Conservation (phyloP, 2,329 filamentous ascomycete genomes). For the Tolypocladium cylindrosporum region DNA sequence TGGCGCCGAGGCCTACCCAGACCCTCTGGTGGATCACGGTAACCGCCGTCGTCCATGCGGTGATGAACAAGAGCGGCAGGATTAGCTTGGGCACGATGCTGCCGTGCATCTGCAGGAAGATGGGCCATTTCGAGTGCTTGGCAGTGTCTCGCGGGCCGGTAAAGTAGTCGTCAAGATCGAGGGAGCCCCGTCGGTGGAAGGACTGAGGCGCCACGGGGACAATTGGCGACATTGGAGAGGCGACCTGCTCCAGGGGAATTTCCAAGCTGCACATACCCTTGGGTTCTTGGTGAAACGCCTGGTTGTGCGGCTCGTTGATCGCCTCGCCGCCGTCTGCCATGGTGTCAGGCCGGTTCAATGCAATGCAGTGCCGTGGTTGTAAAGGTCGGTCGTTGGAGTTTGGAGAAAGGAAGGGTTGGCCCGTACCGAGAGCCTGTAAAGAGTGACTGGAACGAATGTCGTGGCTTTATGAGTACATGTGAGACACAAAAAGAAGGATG, state of each 20-base stretch:
- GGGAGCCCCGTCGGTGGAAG: conserved; percentile 19
- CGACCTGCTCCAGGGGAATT: not conserved
- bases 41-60: conserved; percentile 55
- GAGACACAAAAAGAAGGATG: not conserved
- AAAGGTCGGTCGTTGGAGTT: not conserved
- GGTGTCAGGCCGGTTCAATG: not conserved
- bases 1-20: conserved; percentile 19
- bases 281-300: not conserved
- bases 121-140: conserved; percentile 67
- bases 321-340: not conserved
- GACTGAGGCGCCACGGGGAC: not conserved
- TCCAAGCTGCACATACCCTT: not conserved
- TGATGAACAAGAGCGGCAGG: conserved; percentile 54
- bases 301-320: not conserved
- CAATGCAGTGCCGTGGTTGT: not conserved
- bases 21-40: conserved; percentile 42
- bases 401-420: not conserved
- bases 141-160: conserved; percentile 58
- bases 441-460: not conserved
- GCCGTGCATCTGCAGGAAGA: conserved; percentile 66
- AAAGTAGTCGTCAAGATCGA: conserved; percentile 53
- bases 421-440: not conserved
- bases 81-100: conserved; percentile 67
- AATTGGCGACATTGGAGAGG: not conserved
- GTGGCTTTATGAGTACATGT: not conserved